Percentiles rank a stretch among this genome's conserved stretches.
Conservation (phyloP, 371 early-diverging fungal genomes). For the Lichtheimia ornata region DNA sequence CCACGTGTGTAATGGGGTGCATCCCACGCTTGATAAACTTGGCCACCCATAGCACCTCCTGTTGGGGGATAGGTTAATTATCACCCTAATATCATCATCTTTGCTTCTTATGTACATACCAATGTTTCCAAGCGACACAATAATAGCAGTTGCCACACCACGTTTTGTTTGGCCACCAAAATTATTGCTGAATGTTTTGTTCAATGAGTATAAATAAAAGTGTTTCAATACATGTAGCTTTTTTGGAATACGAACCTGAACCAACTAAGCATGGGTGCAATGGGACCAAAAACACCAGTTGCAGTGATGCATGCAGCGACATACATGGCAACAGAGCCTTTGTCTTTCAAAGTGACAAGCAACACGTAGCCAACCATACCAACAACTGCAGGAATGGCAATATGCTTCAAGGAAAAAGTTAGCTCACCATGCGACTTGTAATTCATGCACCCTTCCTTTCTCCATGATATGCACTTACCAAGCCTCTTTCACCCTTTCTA, state of each 20-base stretch:
- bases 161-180: constrained; percentile 69
- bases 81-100: not conserved
- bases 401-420: constrained; percentile 31
- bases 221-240: too few species aligned
- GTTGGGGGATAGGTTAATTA: not conserved
- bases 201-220: too few species aligned
- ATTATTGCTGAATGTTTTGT: constrained; percentile 62
- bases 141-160: constrained; percentile 60
- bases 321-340: constrained; percentile 33
- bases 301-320: constrained; percentile 54
- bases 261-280: constrained; percentile 65
- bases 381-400: constrained; percentile 57
- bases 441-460: too few species aligned
- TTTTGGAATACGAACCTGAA: constrained; percentile 6
- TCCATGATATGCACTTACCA: too few species aligned
- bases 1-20: constrained; percentile 56
- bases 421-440: too few species aligned
- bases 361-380: constrained; percentile 68
- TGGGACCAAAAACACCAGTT: constrained; percentile 59
- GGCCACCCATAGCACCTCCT: constrained; percentile 63
- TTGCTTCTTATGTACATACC: constrained; percentile 4
- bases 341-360: constrained; percentile 41
- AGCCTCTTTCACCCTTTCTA: constrained; percentile 60
- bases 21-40: constrained; percentile 60
- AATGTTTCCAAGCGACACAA: constrained; percentile 57